Evolutionary conservation across 2,329 filamentous ascomycete species (phyloP).

Genomic region (Botrytis tulipae): DNA sequence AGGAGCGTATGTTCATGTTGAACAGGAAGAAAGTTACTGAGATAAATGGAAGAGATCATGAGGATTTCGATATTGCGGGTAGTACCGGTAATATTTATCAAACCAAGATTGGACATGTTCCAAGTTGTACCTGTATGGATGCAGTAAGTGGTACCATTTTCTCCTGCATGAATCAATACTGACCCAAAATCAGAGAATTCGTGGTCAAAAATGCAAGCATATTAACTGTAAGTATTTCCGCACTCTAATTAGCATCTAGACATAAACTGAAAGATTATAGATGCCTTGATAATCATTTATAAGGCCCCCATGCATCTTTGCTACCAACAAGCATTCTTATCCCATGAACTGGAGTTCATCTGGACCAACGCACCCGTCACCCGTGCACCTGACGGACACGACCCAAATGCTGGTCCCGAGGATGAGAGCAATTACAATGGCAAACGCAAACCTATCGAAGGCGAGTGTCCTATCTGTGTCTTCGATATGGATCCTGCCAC

Average conservation of each 20-base stretch:
- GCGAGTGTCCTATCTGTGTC: constrained; percentile 30
- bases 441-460: constrained; percentile 28
- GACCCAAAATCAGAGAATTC: constrained; percentile 21
- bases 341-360: constrained; percentile 25
- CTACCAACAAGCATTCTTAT: constrained; percentile 27
- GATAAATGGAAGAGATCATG: constrained; percentile 15
- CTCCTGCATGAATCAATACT: not conserved
- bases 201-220: constrained; percentile 30
- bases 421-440: constrained; percentile 23
- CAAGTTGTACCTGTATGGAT: constrained; percentile 29
- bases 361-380: constrained; percentile 28
- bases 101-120: constrained; percentile 23
- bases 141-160: constrained; percentile 22
- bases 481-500: constrained; percentile 35
- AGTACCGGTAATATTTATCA: constrained; percentile 29
- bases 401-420: constrained; percentile 8
- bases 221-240: constrained; percentile 24
- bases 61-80: constrained; percentile 28
- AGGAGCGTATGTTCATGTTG: constrained; percentile 32
- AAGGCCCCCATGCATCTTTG: constrained; percentile 27
- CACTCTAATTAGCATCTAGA: not conserved
- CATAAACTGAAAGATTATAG: not conserved
- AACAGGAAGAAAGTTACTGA: constrained; percentile 23
- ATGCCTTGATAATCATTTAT: constrained; percentile 29
- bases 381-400: constrained; percentile 19